Evolutionary conservation across 352 stramenopile genomes (phyloP), one percentile per base, ranked within the genome.

Genomic region (Phytopythium boreale): DNA sequence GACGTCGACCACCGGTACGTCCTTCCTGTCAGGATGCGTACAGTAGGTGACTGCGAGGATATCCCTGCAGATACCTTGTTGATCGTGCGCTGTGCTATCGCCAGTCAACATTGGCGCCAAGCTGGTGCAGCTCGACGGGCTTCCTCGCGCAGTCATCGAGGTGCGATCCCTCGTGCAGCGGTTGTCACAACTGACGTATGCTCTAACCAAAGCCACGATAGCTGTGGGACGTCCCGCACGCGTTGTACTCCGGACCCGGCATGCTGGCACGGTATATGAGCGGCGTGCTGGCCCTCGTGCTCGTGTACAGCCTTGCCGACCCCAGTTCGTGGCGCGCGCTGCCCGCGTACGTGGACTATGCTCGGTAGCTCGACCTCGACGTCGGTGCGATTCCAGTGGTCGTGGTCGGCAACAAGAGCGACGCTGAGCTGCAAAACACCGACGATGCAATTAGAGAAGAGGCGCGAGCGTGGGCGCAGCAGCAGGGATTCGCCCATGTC

Each of bases 171-270:
- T 26, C 7, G 17, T 56, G 8, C 4, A 51, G 1, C 15, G 53
- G 11, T 22, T 24, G 37, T 47, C 15, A 10, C 37, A 52, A 5
- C 4, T 17, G 19, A 20, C 12, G 2, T 22, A 12, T 11, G 3
- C 44, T 3, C 47, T 41, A 34, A 37, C 51, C 26, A 22, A 11
- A 9, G 43, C 12, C 4, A 22, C 10, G 0, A 7, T 34, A 90
- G 79, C 58, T 90, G 0, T 90, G 82, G 79, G 82, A 90, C 59
- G 69, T 89, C 8, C 82, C 79, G n/a, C 69, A 72, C 17, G 68
- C 76, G 58, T 70, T 80, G 53, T 90, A 78, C 56, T 66, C 69
- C 0, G 77, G 82, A 17, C 61, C 69, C n/a, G 56, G 39, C 26
- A 87, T 90, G 62, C 66, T 79, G 44, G 59, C 76, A 14, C 75